These are phyloP conservation scores for Candida coleopterorum DNA, from an alignment of 805 yeast species.

Conservation along the genomic window DNA sequence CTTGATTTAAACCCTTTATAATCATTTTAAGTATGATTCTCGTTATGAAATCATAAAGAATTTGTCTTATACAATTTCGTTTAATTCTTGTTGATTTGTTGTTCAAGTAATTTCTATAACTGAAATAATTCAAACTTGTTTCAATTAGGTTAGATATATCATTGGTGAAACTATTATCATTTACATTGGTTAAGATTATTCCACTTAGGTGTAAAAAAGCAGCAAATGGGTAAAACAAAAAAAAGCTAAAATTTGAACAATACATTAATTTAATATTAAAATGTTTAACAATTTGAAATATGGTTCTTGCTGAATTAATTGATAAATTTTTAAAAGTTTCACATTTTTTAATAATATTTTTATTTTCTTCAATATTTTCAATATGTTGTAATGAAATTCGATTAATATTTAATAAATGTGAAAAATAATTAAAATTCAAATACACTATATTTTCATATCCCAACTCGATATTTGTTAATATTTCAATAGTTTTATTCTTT, in stretches of 20 bases:
- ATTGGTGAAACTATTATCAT: background rate
- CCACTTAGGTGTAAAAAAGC: slow-evolving; percentile 26
- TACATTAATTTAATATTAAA: slow-evolving; percentile 17
- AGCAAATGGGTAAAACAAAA: slow-evolving; percentile 25
- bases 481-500: background rate
- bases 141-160: slow-evolving; percentile 20
- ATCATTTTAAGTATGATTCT: slow-evolving; percentile 19
- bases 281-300: slow-evolving; percentile 21
- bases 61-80: slow-evolving; percentile 5
- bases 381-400: slow-evolving; percentile 24
- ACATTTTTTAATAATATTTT: slow-evolving; percentile 9
- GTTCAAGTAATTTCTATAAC: background rate
- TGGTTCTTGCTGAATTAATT: slow-evolving; percentile 33
- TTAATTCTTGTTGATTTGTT: background rate
- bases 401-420: slow-evolving; percentile 35
- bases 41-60: slow-evolving; percentile 3
- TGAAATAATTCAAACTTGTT: slow-evolving; percentile 6
- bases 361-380: background rate
- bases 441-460: slow-evolving; percentile 15
- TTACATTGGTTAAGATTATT: slow-evolving; percentile 18
- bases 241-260: slow-evolving; percentile 25
- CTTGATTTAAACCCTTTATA: background rate
- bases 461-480: background rate
- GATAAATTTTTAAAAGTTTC: slow-evolving; percentile 23
- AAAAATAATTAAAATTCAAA: slow-evolving; percentile 27